Evolutionary conservation across 1,139 yeast species (phyloP), one percentile per base, ranked within the genome.

Genomic region (Saccharomyces hybrid): DNA sequence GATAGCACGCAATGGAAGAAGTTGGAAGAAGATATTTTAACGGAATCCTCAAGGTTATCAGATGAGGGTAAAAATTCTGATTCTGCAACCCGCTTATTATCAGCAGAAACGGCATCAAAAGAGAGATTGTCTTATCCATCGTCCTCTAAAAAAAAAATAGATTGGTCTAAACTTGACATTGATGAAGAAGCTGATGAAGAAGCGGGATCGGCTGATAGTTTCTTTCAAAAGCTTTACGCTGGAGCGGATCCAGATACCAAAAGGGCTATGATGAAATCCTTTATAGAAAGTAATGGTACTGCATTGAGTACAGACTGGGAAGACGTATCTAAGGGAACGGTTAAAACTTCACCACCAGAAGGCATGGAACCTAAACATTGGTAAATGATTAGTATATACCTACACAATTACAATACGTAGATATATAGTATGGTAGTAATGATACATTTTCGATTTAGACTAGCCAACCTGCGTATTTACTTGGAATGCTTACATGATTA

Each of bases 231-330:
- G 58, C 69, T 95, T 11, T 95, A 86, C 72, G 78, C 80, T 46
- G 83, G 80, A 60, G 95, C 96, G 0, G 96, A 90, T 66, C 95
- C 87, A 9, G 97, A 93, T 65, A 86, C 96, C 0, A 78, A 77
- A 62, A 78, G 95, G 55, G 99, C 99, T 1, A 95, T 95, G 98
- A 87, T 89, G 95, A 95, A 95, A 73, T 88, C 97, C 53, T 93
- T 82, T 65, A 77, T 82, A n/a, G 97, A 95, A 71, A 88, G 96
- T 62, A 87, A 88, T 61, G 99, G 99, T 19, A 95, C 99, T 0
- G 83, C 95, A 1, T 75, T 95, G 58, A 88, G 96, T 51, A 95
- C 99, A 5, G 87, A 88, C 68, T 95, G 99, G 99, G 80, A 75
- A n/a, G 96, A 89, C 57, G 98, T 96, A 2, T 77, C 80, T 51